Evolutionary conservation across 2,329 filamentous ascomycete species (phyloP), one percentile per base, ranked within the genome.

Genomic region (Laburnicola sp.): DNA sequence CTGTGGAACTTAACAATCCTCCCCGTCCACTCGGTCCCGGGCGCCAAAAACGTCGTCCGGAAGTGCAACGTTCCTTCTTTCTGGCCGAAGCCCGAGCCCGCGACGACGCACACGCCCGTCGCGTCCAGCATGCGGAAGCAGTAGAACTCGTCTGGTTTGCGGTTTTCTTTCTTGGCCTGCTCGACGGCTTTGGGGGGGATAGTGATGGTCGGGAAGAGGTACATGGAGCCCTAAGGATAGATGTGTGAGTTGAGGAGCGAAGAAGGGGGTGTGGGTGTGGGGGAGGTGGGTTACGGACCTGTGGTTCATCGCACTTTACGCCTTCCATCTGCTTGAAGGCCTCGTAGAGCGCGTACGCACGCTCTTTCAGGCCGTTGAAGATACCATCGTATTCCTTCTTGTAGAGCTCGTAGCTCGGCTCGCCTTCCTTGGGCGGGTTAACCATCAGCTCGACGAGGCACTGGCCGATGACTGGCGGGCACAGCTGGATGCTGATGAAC

Each of bases 371-470:
- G 43, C 89, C 88, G 46, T 86, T 76, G 73, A 86, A 91, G 73
- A 97, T 97, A 64, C 76, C 80, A 70, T 87, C 85, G 78, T 94
- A 97, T 75, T 99, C 94, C 72, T 87, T 71, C 68, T 87, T 78
- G 80, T 97, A 97, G 46, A 93, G 83, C 58, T 86, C 85, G 74
- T 89, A 88, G 60, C 89, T 95, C 11, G 90, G 89, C 53, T 95
- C 87, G 52, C 94, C 93, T 63, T 85, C 75, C 68, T 83, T 82
- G 34, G 94, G 94, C 47, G 94, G 94, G 80, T 97, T 97, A 68
- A 97, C 91, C 93, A 97, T 97, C 72, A 96, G 79, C 79, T 97
- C 94, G 55, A 99, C 89, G 41, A 97, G 82, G 77, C 94, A 97
- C 81, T 99, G 94, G 54, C 92, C 93, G 61, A 96, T 84, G 64